Evolutionary conservation across 1,284 basidiomycete species (phyloP).

Genomic region (Lignosus rhinocerotis): DNA sequence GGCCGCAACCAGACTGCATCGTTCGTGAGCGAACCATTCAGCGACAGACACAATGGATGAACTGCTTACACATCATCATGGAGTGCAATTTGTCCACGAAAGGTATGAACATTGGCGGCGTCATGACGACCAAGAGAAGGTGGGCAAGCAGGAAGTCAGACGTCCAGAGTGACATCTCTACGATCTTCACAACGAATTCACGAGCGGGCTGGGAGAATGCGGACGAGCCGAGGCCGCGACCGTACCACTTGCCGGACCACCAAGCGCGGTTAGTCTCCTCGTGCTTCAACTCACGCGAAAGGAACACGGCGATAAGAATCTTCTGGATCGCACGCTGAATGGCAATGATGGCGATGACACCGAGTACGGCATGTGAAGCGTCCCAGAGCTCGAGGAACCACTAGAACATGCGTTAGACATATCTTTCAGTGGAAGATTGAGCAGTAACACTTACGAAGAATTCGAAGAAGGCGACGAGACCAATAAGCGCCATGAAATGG

Average conservation of each 20-base stretch:
- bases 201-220: constrained; percentile 93
- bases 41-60: constrained; percentile 8
- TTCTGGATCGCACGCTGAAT: constrained; percentile 93
- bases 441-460: constrained; percentile 74
- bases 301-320: constrained; percentile 88
- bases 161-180: constrained; percentile 93
- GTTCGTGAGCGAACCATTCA: constrained; percentile 17
- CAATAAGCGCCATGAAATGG: constrained; percentile 78
- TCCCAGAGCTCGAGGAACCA: constrained; percentile 99
- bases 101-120: constrained; percentile 83
- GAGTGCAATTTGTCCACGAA: constrained; percentile 88
- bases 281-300: constrained; percentile 94
- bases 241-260: constrained; percentile 99
- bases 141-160: constrained; percentile 88
- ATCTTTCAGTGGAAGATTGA: not conserved
- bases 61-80: constrained; percentile 78
- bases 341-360: constrained; percentile 81
- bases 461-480: constrained; percentile 89
- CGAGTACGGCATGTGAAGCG: constrained; percentile 89
- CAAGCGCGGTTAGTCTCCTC: constrained; percentile 96
- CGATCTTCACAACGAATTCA: constrained; percentile 96
- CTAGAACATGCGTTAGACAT: constrained; percentile 39
- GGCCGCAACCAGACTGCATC: constrained; percentile 81
- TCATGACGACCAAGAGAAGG: constrained; percentile 83
- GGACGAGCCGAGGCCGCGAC: constrained; percentile 83